Evolutionary conservation across 352 stramenopile genomes (phyloP), one percentile per base, ranked within the genome.

Genomic region (Globisporangium apiculatum): DNA sequence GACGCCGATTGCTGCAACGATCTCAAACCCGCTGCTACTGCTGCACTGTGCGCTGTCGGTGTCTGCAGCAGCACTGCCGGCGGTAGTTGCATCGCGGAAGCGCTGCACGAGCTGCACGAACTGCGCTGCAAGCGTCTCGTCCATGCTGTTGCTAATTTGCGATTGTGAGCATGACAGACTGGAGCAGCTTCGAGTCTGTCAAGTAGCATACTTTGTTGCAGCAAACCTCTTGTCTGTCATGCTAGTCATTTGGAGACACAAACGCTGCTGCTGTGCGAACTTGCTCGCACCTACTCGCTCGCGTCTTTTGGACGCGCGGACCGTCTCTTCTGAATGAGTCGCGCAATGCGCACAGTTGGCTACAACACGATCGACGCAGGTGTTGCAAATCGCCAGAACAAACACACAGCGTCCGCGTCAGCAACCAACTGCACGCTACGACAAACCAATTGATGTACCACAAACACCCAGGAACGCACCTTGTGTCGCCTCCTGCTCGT

Each of bases 71-170:
- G 24, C 24, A 31, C 24, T 31, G 3, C 24, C 24, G 24, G 2
- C 24, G 2, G 24, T 31, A 31, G 24, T 31, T 31, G 24, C 24
- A 31, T 31, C 37, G 18, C 69, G 69, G 38, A 62, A 68, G 31
- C 74, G 36, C 31, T 59, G 63, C 53, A 78, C 57, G 31, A 81
- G 62, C 55, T 63, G 47, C 55, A 59, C 59, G 24, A 75, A 24
- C 46, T 47, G 42, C 42, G 41, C 0, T 6, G 41, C 10, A 3
- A 15, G 12, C 42, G 12, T 47, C 12, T 47, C 42, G 42, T 15
- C 6, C 11, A 14, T 7, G 42, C 42, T 14, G 12, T 6, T 47
- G 42, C 24, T 31, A 31, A 31, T 31, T 31, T 31, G 24, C 24
- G 24, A 31, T 3, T 31, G 24, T 31, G 2, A 31, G 24, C 24